Conservation (phyloP, 2,329 filamentous ascomycete species). For the Grosmannia clavigera region DNA sequence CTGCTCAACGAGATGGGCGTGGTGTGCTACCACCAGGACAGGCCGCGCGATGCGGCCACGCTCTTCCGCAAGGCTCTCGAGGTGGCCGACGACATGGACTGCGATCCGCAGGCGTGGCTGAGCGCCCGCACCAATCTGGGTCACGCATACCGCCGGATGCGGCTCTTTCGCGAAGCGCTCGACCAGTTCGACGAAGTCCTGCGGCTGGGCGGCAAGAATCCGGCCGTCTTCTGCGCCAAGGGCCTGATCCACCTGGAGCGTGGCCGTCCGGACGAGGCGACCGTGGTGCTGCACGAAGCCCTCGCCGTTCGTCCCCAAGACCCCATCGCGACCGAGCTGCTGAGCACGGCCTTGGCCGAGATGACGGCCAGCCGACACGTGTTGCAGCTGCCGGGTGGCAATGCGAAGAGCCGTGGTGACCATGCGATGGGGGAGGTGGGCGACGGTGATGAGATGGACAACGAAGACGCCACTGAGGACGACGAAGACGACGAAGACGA, state of each 20-base stretch:
- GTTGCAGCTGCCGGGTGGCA: slow-evolving; percentile 5
- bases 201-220: slow-evolving; percentile 66
- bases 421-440: not conserved
- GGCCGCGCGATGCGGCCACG: slow-evolving; percentile 59
- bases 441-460: not conserved
- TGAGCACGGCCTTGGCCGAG: slow-evolving; percentile 59
- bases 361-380: slow-evolving; percentile 31
- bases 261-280: slow-evolving; percentile 61
- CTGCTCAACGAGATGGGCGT: slow-evolving; percentile 93
- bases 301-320: slow-evolving; percentile 69
- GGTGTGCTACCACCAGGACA: slow-evolving; percentile 86
- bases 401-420: not conserved
- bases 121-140: slow-evolving; percentile 79
- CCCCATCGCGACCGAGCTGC: slow-evolving; percentile 64
- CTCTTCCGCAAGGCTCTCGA: slow-evolving; percentile 68
- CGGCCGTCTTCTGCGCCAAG: slow-evolving; percentile 68
- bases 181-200: slow-evolving; percentile 79
- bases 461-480: not conserved
- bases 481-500: not conserved
- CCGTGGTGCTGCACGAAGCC: slow-evolving; percentile 73
- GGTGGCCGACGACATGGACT: slow-evolving; percentile 68
- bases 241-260: slow-evolving; percentile 75
- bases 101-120: slow-evolving; percentile 71
- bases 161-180: slow-evolving; percentile 58
- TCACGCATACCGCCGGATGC: slow-evolving; percentile 68